phyloP scores from a whole-genome alignment of 1,139 yeast genomes.

The Meyerozyma athensensis region DNA sequence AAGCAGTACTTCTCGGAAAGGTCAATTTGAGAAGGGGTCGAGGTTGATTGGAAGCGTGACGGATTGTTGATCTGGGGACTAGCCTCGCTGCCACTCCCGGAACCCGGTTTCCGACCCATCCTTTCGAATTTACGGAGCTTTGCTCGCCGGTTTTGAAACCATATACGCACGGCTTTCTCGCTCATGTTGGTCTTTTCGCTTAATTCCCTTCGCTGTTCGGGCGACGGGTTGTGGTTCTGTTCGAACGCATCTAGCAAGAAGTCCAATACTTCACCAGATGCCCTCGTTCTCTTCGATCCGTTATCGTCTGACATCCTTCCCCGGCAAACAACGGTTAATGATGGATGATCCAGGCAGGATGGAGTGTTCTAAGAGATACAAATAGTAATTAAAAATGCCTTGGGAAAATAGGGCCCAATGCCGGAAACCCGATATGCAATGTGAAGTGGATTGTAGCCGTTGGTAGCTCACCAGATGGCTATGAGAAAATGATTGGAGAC shows the following conservation, averaged over 20 bases:
- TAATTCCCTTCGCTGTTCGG: conserved; percentile 64
- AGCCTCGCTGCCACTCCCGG: not conserved
- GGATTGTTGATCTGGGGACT: conserved; percentile 1
- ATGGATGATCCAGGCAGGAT: too few species aligned
- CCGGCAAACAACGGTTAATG: not conserved
- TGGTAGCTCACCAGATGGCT: too few species aligned
- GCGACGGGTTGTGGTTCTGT: conserved; percentile 65
- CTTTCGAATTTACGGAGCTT: conserved; percentile 62
- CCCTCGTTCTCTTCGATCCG: conserved; percentile 50
- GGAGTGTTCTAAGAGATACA: too few species aligned
- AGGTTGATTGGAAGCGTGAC: conserved; percentile 1
- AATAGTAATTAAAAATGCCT: too few species aligned
- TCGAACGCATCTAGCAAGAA: conserved; percentile 67
- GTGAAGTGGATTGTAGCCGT: too few species aligned
- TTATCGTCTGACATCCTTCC: conserved; percentile 13
- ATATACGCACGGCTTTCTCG: conserved; percentile 85
- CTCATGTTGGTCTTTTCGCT: conserved; percentile 80
- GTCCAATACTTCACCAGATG: conserved; percentile 79
- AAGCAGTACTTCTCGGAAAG: conserved; percentile 65
- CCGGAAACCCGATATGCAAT: too few species aligned
- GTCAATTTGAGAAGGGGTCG: conserved; percentile 36
- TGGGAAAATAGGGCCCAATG: too few species aligned
- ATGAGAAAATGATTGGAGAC: too few species aligned
- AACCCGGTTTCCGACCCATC: conserved; percentile 21
- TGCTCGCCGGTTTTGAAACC: conserved; percentile 94